Conservation (phyloP, 345 rosid species). For the Hibiscus syriacus region DNA sequence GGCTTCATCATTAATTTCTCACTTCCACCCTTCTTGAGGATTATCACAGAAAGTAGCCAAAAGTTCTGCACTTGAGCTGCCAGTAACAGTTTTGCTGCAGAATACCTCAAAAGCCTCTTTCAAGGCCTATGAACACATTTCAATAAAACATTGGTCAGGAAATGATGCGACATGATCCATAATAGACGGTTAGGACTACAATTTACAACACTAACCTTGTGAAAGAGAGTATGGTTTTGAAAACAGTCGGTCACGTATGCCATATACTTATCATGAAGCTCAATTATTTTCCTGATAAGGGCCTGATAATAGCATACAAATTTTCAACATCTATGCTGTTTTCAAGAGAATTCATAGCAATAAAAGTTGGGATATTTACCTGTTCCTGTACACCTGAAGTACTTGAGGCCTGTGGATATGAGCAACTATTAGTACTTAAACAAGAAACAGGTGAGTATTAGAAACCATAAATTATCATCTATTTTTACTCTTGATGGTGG, state of each 20-base stretch:
- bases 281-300: constrained; percentile 56
- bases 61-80: constrained; percentile 59
- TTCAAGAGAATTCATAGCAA: not conserved
- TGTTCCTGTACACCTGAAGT: constrained; percentile 65
- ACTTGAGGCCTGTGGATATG: constrained; percentile 48
- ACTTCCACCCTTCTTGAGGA: constrained; percentile 62
- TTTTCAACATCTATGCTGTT: not conserved
- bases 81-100: constrained; percentile 53
- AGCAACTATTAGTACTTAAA: constrained; percentile 5
- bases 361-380: constrained; percentile 29
- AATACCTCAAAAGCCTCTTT: constrained; percentile 68
- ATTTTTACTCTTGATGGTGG: not conserved
- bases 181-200: not conserved
- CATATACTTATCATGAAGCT: constrained; percentile 63
- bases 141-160: not conserved
- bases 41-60: constrained; percentile 64
- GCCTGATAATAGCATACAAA: constrained; percentile 34
- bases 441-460: not conserved
- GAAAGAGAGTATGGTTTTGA: constrained; percentile 58
- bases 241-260: constrained; percentile 50
- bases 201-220: constrained; percentile 34
- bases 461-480: not conserved
- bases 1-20: constrained; percentile 65
- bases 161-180: not conserved
- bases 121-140: constrained; percentile 41